Conservation (phyloP, 108 stramenopile species). For the Poteriospumella lacustris region DNA sequence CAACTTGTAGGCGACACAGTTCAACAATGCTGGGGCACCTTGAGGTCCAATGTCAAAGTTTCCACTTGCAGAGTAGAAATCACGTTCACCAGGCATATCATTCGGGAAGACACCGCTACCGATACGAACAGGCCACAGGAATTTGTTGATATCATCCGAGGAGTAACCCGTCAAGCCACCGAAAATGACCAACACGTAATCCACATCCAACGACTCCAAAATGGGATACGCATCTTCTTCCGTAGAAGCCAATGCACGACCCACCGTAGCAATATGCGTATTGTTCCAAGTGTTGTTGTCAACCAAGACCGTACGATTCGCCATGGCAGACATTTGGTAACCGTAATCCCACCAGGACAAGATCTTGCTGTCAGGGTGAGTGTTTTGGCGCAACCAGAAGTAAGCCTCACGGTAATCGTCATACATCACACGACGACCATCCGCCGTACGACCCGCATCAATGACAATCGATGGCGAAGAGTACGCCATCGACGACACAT, state of each 20-base stretch:
- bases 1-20: constrained; percentile 81
- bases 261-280: constrained; percentile 96
- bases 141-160: constrained; percentile 92
- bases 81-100: constrained; percentile 86
- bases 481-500: constrained; percentile 51
- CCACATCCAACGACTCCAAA: constrained; percentile 79
- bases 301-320: constrained; percentile 89
- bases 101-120: constrained; percentile 94
- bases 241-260: constrained; percentile 72
- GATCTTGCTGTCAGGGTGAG: constrained; percentile 84
- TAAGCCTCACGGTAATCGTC: constrained; percentile 99
- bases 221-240: constrained; percentile 85
- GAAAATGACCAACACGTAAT: constrained; percentile 78
- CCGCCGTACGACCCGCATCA: constrained; percentile 66
- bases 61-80: constrained; percentile 72
- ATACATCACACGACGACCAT: constrained; percentile 70
- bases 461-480: constrained; percentile 86
- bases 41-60: constrained; percentile 47
- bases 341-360: constrained; percentile 96
- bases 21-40: constrained; percentile 59
- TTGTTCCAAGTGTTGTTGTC: constrained; percentile 99
- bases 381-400: constrained; percentile 93
- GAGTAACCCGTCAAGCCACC: constrained; percentile 71
- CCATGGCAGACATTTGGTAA: constrained; percentile 83
- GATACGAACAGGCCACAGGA: constrained; percentile 88